Base-by-base conservation (phyloP, 192 early-diverging fungal species). In the Coemansia sp. region DNA sequence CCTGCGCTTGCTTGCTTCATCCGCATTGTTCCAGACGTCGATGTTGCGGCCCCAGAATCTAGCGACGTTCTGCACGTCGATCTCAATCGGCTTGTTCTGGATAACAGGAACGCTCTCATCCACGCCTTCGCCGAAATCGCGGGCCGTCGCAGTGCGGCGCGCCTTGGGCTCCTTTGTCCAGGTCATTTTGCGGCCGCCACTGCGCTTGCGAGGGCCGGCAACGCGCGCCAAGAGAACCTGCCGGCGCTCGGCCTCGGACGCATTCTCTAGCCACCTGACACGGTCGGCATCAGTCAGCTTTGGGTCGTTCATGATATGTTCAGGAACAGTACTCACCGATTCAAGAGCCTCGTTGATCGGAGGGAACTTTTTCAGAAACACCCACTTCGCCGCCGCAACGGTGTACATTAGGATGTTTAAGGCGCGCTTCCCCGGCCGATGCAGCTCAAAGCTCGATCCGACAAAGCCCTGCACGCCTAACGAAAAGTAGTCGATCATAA, bases 401-500 rank as follows among this genome's bases (percentile, higher is more conserved):
- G 86, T 85, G 70, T 91, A 91, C 61, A 86, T 84, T 23, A 89
- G 64, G 38, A 89, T 85, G 71, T 91, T 91, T 43, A 83, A 71
- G 9, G 83, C 65, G 57, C 90, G 86, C 25, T 85, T 86, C 17
- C 86, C 86, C 5, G 87, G 84, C 25, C 90, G 79, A 53, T 87
- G 83, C 62, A 85, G 67, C 74, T 91, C 90, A 63, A 91, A 91
- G 25, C 85, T 86, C 60, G 79, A 83, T 17, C 90, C 90, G 19
- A 91, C 89, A 67, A 84, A 81, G 41, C 83, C 90, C 73, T 91
- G 90, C 36, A 91, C 85, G 49, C 90, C 90, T 53, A 91, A 69
- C 33, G 88, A 88, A 69, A 90, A 85, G 64, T 90, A 88, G 74
- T 89, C 88, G 46, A 84, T 87, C 85, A 91, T 89, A 61, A 87